A percentile compares a stretch with the other conserved stretches of the same genome.
Evolutionary conservation across 2,329 filamentous ascomycete species (phyloP).

Genomic region (Phyllachora maydis): DNA sequence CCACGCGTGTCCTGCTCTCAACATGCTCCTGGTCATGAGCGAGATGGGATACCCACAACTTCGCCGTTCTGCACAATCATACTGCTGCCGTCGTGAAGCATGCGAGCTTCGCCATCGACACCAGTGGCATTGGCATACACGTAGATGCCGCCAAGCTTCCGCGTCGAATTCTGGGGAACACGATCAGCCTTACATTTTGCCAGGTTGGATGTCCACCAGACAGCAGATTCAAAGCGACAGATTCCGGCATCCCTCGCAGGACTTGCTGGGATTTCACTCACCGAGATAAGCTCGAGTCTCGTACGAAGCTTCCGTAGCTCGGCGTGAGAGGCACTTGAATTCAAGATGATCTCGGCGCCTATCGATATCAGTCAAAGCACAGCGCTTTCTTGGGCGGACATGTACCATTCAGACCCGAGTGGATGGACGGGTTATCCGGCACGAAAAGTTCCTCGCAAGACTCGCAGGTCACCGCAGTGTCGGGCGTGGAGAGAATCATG

Average conservation of each 20-base stretch:
- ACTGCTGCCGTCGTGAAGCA: conserved; percentile 42
- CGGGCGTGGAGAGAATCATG: conserved; percentile 34
- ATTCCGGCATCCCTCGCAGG: too few species aligned
- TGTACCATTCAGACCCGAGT: too few species aligned
- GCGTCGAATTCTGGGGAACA: conserved; percentile 36
- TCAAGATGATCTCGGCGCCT: conserved; percentile 54
- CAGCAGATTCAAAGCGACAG: too few species aligned
- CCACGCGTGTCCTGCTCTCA: too few species aligned
- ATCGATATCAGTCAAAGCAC: too few species aligned
- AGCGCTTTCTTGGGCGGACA: too few species aligned
- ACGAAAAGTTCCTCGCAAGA: conserved; percentile 9
- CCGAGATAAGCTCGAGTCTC: conserved; percentile 42
- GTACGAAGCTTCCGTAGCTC: conserved; percentile 43
- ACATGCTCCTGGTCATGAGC: too few species aligned
- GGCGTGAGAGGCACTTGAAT: conserved; percentile 49
- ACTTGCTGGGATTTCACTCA: too few species aligned
- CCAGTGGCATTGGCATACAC: conserved; percentile 38
- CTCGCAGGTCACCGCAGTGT: conserved; percentile 34
- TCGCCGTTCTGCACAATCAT: conserved; percentile 40
- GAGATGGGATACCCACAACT: too few species aligned
- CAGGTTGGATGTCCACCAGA: background rate
- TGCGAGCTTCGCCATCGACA: conserved; percentile 32
- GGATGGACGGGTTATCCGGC: conserved; percentile 7
- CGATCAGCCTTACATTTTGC: too few species aligned
- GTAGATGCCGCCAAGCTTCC: conserved; percentile 18